Evolutionary conservation across 73 alveolate species (phyloP), one percentile per base, ranked within the genome.

Genomic region (Blepharisma japonicum): DNA sequence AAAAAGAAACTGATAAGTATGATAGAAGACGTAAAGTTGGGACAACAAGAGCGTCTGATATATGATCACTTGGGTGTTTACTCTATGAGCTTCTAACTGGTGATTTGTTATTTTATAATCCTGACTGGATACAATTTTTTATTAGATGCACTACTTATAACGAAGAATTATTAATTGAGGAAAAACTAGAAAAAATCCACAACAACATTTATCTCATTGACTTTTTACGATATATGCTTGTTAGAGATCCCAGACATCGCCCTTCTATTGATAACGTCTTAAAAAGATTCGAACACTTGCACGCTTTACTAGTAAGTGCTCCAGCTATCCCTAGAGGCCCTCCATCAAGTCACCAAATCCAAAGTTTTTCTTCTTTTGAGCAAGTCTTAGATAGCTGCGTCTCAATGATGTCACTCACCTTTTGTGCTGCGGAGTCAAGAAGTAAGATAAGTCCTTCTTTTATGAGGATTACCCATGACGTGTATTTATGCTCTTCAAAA

Each of bases 11-110:
- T 56, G 99, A 97, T 68, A 95, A 94, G 67, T 97, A 94, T 78
- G 99, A 97, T 81, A 94, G 99, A 88, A 94, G 99, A 74, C 95
- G 96, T 85, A 89, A 95, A 90, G 96, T 95, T 7, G 99, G 99
- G 6, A 97, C 99, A 6, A 97, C 98, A 39, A 88, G 99, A 81
- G 86, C 96, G 49, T 88, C 98, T 81, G 99, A 97, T 91, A 89
- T 97, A 6, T 97, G 99, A 98, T 81, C 96, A 55, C 84, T 95
- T 23, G 99, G 99, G 20, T 97, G 99, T 55, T 81, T 97, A 53
- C 83, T 97, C 50, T 95, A 84, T 88, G 99, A 97, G 82, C 86
- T 97, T n/a, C 88, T 97, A 55, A 97, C 99, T 23, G 98, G 99
- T 4, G 96, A 97, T 71, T 87, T 94, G 47, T 87, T 97, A 23